Evolutionary conservation across 495 filamentous ascomycete genomes (phyloP).

Genomic region (Aspergillus steynii): DNA sequence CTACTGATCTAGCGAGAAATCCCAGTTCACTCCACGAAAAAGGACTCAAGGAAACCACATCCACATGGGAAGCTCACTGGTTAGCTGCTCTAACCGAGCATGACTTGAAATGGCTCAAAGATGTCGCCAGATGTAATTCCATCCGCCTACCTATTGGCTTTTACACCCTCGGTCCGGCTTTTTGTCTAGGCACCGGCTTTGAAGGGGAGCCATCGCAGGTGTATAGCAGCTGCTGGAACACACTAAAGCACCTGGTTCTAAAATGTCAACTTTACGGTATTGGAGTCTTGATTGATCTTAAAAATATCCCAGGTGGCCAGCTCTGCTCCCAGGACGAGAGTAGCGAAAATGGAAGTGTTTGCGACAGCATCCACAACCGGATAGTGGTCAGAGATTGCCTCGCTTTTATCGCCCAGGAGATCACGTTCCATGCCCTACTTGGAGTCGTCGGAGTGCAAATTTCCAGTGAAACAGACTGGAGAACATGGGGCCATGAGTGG

Average conservation of each 20-base stretch:
- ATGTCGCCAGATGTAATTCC: slow-evolving; percentile 47
- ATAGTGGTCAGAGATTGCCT: slow-evolving; percentile 38
- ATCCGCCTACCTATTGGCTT: slow-evolving; percentile 58
- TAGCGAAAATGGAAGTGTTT: slow-evolving; percentile 42
- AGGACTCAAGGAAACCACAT: slow-evolving; percentile 45
- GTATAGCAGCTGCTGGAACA: slow-evolving; percentile 51
- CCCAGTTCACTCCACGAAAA: slow-evolving; percentile 33
- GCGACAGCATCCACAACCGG: slow-evolving; percentile 34
- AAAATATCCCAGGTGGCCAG: slow-evolving; percentile 56
- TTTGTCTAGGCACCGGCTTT: slow-evolving; percentile 50
- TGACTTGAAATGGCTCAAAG: slow-evolving; percentile 48
- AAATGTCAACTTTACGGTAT: slow-evolving; percentile 44
- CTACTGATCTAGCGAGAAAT: not conserved
- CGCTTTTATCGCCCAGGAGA: slow-evolving; percentile 45
- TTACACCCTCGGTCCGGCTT: slow-evolving; percentile 50
- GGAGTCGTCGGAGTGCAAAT: slow-evolving; percentile 54
- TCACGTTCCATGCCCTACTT: slow-evolving; percentile 29
- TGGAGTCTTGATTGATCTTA: slow-evolving; percentile 55
- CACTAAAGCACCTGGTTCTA: slow-evolving; percentile 38
- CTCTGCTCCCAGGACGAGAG: slow-evolving; percentile 50
- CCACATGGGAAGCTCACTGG: slow-evolving; percentile 54
- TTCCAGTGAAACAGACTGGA: slow-evolving; percentile 50
- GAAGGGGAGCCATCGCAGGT: slow-evolving; percentile 36
- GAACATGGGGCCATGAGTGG: slow-evolving; percentile 53
- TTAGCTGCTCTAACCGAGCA: slow-evolving; percentile 40